Conservation (phyloP, 2,329 filamentous ascomycete genomes). For the Alternaria postmessia region DNA sequence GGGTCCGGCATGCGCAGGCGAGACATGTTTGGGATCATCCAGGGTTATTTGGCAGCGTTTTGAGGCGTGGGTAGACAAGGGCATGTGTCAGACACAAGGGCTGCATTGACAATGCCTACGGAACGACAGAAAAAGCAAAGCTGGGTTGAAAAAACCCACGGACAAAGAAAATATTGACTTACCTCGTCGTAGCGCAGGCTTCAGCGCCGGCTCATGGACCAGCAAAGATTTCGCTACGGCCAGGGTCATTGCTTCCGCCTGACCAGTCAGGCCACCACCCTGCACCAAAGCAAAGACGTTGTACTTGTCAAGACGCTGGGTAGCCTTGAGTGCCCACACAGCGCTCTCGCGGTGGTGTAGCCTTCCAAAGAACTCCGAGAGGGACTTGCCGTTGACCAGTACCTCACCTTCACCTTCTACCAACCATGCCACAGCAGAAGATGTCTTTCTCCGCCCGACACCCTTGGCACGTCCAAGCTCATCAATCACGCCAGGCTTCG, state of each 20-base stretch:
- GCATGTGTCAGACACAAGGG: constrained; percentile 6
- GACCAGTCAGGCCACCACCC: constrained; percentile 91
- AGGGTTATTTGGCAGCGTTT: constrained; percentile 15
- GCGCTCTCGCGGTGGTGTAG: constrained; percentile 95
- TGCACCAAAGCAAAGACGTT: constrained; percentile 88
- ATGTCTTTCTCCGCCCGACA: constrained; percentile 86
- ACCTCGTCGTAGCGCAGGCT: constrained; percentile 88
- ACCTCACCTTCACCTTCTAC: constrained; percentile 94
- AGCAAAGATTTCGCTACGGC: constrained; percentile 87
- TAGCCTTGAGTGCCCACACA: constrained; percentile 86
- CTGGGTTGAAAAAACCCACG: neutral
- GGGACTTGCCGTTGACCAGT: constrained; percentile 86
- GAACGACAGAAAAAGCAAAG: constrained; percentile 3
- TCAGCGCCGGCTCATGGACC: constrained; percentile 91
- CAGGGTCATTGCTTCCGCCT: constrained; percentile 92
- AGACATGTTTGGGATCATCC: constrained; percentile 12
- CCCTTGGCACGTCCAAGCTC: constrained; percentile 79
- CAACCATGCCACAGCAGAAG: constrained; percentile 82
- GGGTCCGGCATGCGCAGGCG: constrained; percentile 17
- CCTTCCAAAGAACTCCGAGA: constrained; percentile 82
- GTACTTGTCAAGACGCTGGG: constrained; percentile 89
- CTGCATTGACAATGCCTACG: constrained; percentile 3
- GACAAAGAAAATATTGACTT: constrained; percentile 53
- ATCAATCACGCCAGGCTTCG: constrained; percentile 74
- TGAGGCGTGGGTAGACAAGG: constrained; percentile 10